Evolutionary conservation across 192 early-diverging fungal genomes (phyloP).

Genomic region (Powellomyces hirtus): DNA sequence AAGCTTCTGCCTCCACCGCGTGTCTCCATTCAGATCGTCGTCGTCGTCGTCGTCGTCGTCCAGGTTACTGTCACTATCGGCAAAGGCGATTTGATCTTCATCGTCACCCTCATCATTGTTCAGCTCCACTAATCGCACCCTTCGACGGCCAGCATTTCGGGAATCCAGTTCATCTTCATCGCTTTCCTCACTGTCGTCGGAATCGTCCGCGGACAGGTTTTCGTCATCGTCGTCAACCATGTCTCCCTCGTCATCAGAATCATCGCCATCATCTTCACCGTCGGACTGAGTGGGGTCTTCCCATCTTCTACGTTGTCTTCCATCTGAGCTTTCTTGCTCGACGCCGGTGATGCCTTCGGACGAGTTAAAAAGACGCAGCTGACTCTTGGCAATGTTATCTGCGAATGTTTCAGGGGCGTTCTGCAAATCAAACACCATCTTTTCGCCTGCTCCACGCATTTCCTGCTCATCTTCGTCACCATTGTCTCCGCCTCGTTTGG

Average conservation of each 20-base stretch:
- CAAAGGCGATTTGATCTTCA: constrained; percentile 35
- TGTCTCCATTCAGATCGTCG: constrained; percentile 30
- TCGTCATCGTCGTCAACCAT: constrained; percentile 35
- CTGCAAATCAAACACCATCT: constrained; percentile 91
- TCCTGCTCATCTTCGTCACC: constrained; percentile 44
- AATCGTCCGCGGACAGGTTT: background rate
- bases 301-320: constrained; percentile 1
- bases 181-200: constrained; percentile 23
- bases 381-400: constrained; percentile 63
- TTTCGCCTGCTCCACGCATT: constrained; percentile 73
- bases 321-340: constrained; percentile 18
- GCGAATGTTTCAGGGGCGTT: constrained; percentile 73
- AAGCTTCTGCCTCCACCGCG: constrained; percentile 71
- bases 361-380: constrained; percentile 66
- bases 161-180: constrained; percentile 32
- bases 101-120: constrained; percentile 39
- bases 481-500: constrained; percentile 53
- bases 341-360: constrained; percentile 51
- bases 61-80: constrained; percentile 72
- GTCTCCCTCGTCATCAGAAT: constrained; percentile 49
- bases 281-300: constrained; percentile 62
- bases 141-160: constrained; percentile 35
- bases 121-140: constrained; percentile 41
- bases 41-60: constrained; percentile 62
- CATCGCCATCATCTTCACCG: constrained; percentile 45